Evolutionary conservation across 208 protist genomes (phyloP).

Genomic region (Blechomonas ayalai): DNA sequence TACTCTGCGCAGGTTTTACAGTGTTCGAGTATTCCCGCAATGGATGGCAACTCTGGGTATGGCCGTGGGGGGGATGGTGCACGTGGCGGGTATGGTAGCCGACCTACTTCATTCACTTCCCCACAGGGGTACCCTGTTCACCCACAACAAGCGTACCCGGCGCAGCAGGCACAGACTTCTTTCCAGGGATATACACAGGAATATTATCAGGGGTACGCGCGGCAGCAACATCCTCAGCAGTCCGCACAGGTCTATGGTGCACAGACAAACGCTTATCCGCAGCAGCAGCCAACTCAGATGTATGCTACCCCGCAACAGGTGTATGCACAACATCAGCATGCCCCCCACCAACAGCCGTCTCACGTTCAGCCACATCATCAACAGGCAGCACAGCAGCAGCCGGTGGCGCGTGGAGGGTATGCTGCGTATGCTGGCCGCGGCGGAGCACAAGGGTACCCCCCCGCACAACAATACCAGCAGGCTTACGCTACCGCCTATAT

Average conservation of each 20-base stretch:
- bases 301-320: background rate
- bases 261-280: slow-evolving; percentile 1
- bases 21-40: too few relatives aligned
- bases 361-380: slow-evolving; percentile 19
- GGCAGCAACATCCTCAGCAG: slow-evolving; percentile 15
- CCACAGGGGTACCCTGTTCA: too few relatives aligned
- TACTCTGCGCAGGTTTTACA: too few relatives aligned
- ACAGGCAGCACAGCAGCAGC: slow-evolving; percentile 8
- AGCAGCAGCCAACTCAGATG: background rate
- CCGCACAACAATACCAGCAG: too few relatives aligned
- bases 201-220: slow-evolving; percentile 6
- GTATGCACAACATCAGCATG: slow-evolving; percentile 1
- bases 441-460: background rate
- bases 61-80: too few relatives aligned
- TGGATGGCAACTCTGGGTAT: too few relatives aligned
- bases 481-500: too few relatives aligned
- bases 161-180: too few relatives aligned
- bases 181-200: too few relatives aligned
- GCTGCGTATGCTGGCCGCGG: background rate
- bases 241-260: slow-evolving; percentile 8
- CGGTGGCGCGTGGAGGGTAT: slow-evolving; percentile 12
- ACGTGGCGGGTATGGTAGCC: too few relatives aligned
- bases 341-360: background rate
- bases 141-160: too few relatives aligned
- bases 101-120: too few relatives aligned